Evolutionary conservation across 1,284 basidiomycete genomes (phyloP).

Genomic region (Kalmanozyma brasiliensis): DNA sequence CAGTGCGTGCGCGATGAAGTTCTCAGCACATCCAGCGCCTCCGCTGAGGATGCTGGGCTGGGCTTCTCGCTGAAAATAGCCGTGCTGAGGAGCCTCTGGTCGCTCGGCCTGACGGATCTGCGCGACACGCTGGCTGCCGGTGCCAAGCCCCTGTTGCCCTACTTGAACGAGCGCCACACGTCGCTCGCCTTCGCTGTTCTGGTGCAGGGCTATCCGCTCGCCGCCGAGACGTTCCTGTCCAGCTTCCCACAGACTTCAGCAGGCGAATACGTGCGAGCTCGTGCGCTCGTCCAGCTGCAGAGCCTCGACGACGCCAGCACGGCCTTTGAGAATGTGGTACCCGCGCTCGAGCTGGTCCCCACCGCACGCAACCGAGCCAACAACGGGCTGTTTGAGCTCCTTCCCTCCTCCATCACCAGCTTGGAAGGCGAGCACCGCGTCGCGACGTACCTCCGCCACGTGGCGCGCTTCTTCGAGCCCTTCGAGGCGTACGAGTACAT

Average conservation of each 20-base stretch:
- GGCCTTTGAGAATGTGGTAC: slow-evolving; percentile 39
- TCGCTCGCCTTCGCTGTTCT: slow-evolving; percentile 38
- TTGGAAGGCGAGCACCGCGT: slow-evolving; percentile 28
- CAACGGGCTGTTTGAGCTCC: slow-evolving; percentile 35
- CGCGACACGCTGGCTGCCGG: slow-evolving; percentile 15
- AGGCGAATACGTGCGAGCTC: slow-evolving; percentile 41
- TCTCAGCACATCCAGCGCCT: slow-evolving; percentile 8
- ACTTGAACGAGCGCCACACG: slow-evolving; percentile 27
- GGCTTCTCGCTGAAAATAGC: slow-evolving; percentile 27
- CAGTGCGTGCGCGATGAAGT: slow-evolving; percentile 39
- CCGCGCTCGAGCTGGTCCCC: slow-evolving; percentile 29
- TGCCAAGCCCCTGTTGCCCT: slow-evolving; percentile 32
- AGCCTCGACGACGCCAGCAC: slow-evolving; percentile 40
- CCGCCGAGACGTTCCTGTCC: slow-evolving; percentile 31
- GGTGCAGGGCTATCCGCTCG: slow-evolving; percentile 40
- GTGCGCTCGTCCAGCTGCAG: slow-evolving; percentile 41
- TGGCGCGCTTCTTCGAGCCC: slow-evolving; percentile 49
- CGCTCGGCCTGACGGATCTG: slow-evolving; percentile 35
- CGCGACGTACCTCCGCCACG: slow-evolving; percentile 42
- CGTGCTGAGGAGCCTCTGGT: slow-evolving; percentile 37
- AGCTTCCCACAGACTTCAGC: slow-evolving; percentile 39
- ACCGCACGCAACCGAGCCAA: background rate
- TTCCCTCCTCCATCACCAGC: slow-evolving; percentile 25
- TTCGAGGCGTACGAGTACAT: slow-evolving; percentile 41
- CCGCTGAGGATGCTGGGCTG: background rate